These are phyloP conservation scores for Komagataella populi DNA, from an alignment of 805 yeast genomes.

Conservation along the genomic window DNA sequence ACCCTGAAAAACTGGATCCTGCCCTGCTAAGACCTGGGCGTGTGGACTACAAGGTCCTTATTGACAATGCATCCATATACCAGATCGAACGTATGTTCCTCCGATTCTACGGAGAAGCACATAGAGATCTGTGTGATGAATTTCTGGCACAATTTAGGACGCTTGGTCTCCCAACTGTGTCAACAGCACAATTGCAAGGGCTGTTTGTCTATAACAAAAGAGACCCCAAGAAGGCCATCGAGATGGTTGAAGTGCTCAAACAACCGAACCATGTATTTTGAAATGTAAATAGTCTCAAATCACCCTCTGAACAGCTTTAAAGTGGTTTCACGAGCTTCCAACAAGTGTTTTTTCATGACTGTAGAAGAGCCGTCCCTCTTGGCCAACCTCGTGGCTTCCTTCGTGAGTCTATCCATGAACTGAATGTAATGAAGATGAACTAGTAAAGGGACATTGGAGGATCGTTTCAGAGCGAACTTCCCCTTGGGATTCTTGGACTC, in stretches of 20 bases:
- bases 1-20: slow-evolving; percentile 86
- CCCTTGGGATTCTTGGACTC: not conserved
- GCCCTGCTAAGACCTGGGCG: slow-evolving; percentile 93
- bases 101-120: slow-evolving; percentile 64
- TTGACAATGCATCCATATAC: slow-evolving; percentile 76
- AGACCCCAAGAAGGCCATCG: slow-evolving; percentile 63
- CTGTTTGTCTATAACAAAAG: slow-evolving; percentile 85
- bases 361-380: slow-evolving; percentile 26
- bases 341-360: slow-evolving; percentile 26
- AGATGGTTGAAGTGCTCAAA: slow-evolving; percentile 36
- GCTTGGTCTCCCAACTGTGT: slow-evolving; percentile 40
- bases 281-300: slow-evolving; percentile 1
- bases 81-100: slow-evolving; percentile 79
- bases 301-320: slow-evolving; percentile 23
- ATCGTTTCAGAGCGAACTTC: not conserved
- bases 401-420: slow-evolving; percentile 26
- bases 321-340: slow-evolving; percentile 18
- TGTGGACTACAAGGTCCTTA: slow-evolving; percentile 69
- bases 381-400: slow-evolving; percentile 24
- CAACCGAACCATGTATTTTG: slow-evolving; percentile 5
- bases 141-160: slow-evolving; percentile 32
- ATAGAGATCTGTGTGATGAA: slow-evolving; percentile 31
- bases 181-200: slow-evolving; percentile 94
- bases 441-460: slow-evolving; percentile 8
- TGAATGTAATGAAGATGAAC: slow-evolving; percentile 33